These are phyloP conservation scores for Ganoderma multipileum DNA, from an alignment of 1,284 basidiomycete species.

Conservation along the genomic window DNA sequence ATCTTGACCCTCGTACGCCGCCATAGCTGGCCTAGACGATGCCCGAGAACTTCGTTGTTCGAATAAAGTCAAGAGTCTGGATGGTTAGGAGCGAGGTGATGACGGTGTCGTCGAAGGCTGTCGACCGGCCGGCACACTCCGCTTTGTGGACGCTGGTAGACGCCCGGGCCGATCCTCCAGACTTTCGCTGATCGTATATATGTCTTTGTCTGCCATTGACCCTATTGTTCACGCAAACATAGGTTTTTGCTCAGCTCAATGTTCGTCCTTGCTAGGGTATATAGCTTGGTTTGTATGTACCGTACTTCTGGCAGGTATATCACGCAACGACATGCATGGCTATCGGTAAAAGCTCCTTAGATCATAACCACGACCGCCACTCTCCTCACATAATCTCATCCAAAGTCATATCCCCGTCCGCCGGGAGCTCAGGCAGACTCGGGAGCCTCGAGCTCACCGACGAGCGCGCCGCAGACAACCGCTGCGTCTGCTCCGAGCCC, in stretches of 20 bases:
- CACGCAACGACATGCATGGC: not conserved
- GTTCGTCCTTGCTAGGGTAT: no score
- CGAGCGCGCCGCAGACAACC: constrained; percentile 3
- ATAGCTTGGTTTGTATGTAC: no score
- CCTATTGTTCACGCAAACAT: not conserved
- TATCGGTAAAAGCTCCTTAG: constrained; percentile 2
- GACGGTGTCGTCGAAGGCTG: no score
- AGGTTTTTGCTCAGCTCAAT: not conserved
- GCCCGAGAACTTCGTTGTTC: no score
- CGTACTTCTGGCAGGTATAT: not conserved
- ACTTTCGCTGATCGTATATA: no score
- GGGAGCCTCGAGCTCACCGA: constrained; percentile 12
- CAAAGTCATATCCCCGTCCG: constrained; percentile 57
- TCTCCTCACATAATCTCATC: constrained; percentile 56
- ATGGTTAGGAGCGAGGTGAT: not conserved
- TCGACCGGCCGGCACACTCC: not conserved
- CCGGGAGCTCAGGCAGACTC: constrained; percentile 28
- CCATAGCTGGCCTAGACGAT: not conserved
- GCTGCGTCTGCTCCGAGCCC: constrained; percentile 4
- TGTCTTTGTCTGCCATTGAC: no score
- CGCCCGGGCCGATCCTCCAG: no score
- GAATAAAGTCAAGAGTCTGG: not conserved
- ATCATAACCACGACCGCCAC: not conserved
- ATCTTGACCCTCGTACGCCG: not conserved
- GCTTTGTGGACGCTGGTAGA: no score